phyloP scores from a whole-genome alignment of 257 asterid genomes.

The Gynochthodes officinalis region DNA sequence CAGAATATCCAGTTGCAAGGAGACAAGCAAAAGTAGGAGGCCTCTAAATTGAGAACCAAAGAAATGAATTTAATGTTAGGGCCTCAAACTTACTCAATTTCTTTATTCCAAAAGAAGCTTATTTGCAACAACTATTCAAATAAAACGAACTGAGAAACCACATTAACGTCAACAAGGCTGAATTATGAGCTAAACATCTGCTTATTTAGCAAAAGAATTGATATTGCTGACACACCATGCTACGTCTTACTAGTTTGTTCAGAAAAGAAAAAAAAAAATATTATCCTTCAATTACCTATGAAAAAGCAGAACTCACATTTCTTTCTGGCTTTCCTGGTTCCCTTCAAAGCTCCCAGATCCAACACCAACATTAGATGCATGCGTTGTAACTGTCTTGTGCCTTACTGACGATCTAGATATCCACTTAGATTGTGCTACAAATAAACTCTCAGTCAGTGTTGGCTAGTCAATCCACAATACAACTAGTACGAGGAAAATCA shows the following conservation, averaged over 20 bases:
- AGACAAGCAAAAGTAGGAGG: neutral
- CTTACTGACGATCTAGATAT: constrained; percentile 24
- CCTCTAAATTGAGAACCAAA: neutral
- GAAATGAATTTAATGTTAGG: neutral
- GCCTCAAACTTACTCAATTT: neutral
- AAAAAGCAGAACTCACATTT: constrained; percentile 28
- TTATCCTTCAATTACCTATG: neutral
- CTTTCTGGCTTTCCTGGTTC: constrained; percentile 33
- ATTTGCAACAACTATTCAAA: neutral
- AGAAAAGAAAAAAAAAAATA: neutral
- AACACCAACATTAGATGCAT: constrained; percentile 50
- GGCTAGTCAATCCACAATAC: neutral
- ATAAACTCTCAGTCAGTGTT: constrained; percentile 12
- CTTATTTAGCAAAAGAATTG: neutral
- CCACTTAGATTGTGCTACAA: constrained; percentile 31
- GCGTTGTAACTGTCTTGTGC: constrained; percentile 25
- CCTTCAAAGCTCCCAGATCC: constrained; percentile 60
- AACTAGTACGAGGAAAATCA: neutral
- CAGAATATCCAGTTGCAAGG: neutral
- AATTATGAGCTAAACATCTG: neutral
- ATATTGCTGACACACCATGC: neutral
- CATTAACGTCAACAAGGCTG: neutral
- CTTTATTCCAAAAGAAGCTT: neutral
- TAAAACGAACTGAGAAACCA: neutral
- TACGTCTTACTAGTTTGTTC: neutral